These are phyloP conservation scores for Forsythia viridissima DNA, from an alignment of 257 asterid species.

Conservation along the genomic window DNA sequence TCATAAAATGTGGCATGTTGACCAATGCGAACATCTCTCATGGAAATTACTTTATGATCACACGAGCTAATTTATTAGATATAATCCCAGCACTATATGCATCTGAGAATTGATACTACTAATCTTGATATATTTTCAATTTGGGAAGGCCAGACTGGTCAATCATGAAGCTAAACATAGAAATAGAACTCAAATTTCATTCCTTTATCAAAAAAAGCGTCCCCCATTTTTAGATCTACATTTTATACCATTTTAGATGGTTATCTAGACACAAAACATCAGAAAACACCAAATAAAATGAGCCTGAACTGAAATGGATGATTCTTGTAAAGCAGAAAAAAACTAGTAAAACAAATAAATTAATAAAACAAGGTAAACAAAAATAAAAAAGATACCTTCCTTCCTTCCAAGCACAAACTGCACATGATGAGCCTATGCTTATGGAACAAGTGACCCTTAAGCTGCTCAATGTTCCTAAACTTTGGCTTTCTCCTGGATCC, in stretches of 20 bases:
- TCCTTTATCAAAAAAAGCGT: neutral
- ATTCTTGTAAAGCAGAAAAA: slow-evolving; percentile 8
- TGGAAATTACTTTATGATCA: neutral
- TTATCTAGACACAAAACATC: neutral
- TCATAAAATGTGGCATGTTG: neutral
- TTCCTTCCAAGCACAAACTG: slow-evolving; percentile 95
- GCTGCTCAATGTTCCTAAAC: slow-evolving; percentile 85
- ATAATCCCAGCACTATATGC: neutral
- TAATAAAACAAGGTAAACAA: neutral
- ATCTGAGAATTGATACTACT: neutral
- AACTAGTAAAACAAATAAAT: neutral
- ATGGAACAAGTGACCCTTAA: slow-evolving; percentile 83
- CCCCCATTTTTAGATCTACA: neutral
- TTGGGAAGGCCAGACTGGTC: neutral
- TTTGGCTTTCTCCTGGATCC: slow-evolving; percentile 58
- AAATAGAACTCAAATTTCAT: neutral
- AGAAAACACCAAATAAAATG: neutral
- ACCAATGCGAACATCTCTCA: neutral
- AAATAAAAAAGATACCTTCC: slow-evolving; percentile 58
- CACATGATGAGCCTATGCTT: slow-evolving; percentile 85
- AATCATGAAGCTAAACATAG: neutral
- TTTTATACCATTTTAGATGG: neutral
- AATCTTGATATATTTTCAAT: neutral
- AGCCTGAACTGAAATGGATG: neutral
- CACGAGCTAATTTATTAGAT: neutral